Evolutionary conservation across 2,329 filamentous ascomycete species (phyloP).

Genomic region (Lasiodiplodia sp.): DNA sequence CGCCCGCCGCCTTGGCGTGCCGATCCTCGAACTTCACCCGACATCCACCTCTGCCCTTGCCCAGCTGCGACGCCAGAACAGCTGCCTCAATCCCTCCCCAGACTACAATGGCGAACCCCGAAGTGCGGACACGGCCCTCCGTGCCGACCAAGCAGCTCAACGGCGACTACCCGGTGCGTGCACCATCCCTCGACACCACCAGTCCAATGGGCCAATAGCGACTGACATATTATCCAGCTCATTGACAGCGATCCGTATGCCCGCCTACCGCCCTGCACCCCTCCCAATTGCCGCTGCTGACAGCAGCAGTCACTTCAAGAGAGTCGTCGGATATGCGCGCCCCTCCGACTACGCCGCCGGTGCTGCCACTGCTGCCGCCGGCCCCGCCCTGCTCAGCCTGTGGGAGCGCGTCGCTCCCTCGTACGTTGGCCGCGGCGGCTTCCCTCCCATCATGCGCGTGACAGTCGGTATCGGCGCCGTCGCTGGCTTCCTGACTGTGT

Average conservation of each 20-base stretch:
- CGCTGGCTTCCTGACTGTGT: constrained; percentile 85
- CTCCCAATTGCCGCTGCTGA: constrained; percentile 29
- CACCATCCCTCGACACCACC: constrained; percentile 36
- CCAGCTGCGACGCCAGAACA: constrained; percentile 11
- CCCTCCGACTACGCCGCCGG: constrained; percentile 82
- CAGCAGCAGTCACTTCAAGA: constrained; percentile 78
- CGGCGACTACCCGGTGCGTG: constrained; percentile 85
- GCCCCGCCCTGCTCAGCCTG: constrained; percentile 75
- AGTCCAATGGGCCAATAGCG: constrained; percentile 36
- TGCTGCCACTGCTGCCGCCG: constrained; percentile 70
- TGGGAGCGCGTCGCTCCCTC: constrained; percentile 89
- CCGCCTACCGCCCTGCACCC: constrained; percentile 24
- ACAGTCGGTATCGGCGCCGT: constrained; percentile 73
- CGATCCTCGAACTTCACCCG: constrained; percentile 24
- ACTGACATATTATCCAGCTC: constrained; percentile 67
- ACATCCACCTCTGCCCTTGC: constrained; percentile 15
- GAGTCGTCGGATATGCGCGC: constrained; percentile 87
- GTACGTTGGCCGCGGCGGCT: constrained; percentile 81
- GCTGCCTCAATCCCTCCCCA: constrained; percentile 1
- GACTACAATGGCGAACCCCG: constrained; percentile 23
- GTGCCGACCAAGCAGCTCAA: constrained; percentile 80
- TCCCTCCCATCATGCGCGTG: constrained; percentile 82
- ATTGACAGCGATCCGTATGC: constrained; percentile 98
- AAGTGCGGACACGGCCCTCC: constrained; percentile 49
- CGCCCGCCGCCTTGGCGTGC: constrained; percentile 20